Evolutionary conservation across 2,329 filamentous ascomycete genomes (phyloP).

Genomic region (Raffaelea arxii): DNA sequence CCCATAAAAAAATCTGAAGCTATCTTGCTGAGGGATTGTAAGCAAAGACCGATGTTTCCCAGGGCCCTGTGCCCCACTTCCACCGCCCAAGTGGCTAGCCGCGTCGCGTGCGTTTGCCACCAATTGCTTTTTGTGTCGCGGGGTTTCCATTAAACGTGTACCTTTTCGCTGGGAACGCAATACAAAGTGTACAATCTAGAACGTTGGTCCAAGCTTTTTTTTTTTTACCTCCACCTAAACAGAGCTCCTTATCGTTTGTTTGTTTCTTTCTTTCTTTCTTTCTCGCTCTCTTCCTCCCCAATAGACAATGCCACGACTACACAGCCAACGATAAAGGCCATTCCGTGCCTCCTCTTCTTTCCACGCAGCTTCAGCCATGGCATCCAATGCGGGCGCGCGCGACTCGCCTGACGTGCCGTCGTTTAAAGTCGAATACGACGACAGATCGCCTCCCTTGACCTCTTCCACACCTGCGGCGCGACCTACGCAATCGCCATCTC

Average conservation of each 20-base stretch:
- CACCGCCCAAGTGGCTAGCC: not conserved
- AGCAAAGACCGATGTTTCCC: not conserved
- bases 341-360: too few species aligned
- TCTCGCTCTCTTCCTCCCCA: not conserved
- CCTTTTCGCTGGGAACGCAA: not conserved
- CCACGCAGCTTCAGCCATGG: not conserved
- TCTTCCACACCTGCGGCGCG: not conserved
- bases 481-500: conserved; percentile 4
- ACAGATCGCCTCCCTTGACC: not conserved
- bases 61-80: not conserved
- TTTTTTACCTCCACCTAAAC: too few species aligned
- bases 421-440: conserved; percentile 5
- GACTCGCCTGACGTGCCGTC: not conserved
- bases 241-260: too few species aligned
- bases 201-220: too few species aligned
- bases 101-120: conserved; percentile 5
- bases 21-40: not conserved
- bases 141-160: too few species aligned
- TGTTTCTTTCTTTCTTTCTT: not conserved
- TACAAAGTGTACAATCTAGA: too few species aligned
- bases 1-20: not conserved
- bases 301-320: not conserved
- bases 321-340: too few species aligned
- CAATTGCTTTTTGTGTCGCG: too few species aligned
- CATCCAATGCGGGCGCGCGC: not conserved